These are phyloP conservation scores for Saccharomycopsis sp. DNA, from an alignment of 805 yeast genomes.

Conservation along the genomic window DNA sequence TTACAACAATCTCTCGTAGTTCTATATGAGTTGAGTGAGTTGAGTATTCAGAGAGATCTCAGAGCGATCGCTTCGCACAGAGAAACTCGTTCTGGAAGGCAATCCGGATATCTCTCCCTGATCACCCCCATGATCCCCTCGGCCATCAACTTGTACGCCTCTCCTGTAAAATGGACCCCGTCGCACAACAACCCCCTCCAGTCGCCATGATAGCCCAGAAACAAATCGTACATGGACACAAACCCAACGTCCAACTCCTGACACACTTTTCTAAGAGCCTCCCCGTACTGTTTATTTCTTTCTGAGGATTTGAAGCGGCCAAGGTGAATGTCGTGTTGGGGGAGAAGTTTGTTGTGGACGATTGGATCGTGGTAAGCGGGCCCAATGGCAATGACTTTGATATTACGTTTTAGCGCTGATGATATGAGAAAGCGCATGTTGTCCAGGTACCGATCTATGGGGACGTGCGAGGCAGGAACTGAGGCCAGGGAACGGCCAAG, in stretches of 20 bases:
- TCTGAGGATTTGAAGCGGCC: constrained; percentile 41
- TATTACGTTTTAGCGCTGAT: constrained; percentile 32
- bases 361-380: constrained; percentile 50
- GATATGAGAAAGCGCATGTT: constrained; percentile 41
- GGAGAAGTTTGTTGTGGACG: constrained; percentile 30
- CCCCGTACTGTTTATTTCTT: constrained; percentile 40
- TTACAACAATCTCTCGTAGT: too few relatives aligned
- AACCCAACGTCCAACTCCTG: constrained; percentile 41
- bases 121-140: constrained; percentile 36
- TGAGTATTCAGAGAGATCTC: too few relatives aligned
- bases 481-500: too few relatives aligned
- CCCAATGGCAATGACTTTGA: constrained; percentile 50
- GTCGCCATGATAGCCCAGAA: constrained; percentile 30
- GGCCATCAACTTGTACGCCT: constrained; percentile 42
- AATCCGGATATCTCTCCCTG: constrained; percentile 37
- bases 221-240: constrained; percentile 43
- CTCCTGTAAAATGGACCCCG: constrained; percentile 54
- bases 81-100: constrained; percentile 35
- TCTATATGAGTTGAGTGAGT: too few relatives aligned
- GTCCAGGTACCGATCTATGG: constrained; percentile 36
- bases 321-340: constrained; percentile 29
- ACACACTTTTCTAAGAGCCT: constrained; percentile 41
- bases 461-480: constrained; percentile 44
- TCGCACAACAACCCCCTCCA: constrained; percentile 41
- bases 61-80: too few relatives aligned